A percentile compares a stretch with the other conserved stretches of the same genome.
These are phyloP conservation scores for Penstemon eatonii DNA, from an alignment of 257 asterid genomes.

Conservation along the genomic window DNA sequence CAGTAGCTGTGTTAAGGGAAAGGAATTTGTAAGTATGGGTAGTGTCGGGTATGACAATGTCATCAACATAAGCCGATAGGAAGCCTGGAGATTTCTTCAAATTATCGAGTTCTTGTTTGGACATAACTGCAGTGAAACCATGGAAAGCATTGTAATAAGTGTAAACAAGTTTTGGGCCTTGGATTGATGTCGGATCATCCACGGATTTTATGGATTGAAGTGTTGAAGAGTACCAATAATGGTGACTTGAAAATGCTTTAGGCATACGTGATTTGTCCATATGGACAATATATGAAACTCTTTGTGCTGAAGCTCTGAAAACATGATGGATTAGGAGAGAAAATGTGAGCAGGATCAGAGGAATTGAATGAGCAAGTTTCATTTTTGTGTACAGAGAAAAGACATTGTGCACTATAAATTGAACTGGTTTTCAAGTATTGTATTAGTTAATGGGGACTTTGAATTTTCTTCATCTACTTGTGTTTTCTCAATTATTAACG, in stretches of 20 bases:
- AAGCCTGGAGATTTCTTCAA: constrained; percentile 6
- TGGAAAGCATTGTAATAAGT: constrained; percentile 33
- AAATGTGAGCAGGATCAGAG: constrained; percentile 1
- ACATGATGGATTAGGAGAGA: neutral
- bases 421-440: too few relatives aligned
- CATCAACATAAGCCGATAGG: neutral
- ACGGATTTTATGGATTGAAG: constrained; percentile 26
- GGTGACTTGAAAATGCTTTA: constrained; percentile 35
- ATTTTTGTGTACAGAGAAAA: neutral
- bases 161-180: constrained; percentile 23
- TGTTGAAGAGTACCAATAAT: constrained; percentile 34
- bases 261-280: constrained; percentile 44
- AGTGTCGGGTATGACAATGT: constrained; percentile 15
- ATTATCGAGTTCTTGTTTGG: constrained; percentile 6
- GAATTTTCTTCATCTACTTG: too few relatives aligned
- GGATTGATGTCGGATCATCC: neutral
- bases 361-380: neutral
- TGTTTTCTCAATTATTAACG: too few relatives aligned
- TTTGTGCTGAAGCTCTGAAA: constrained; percentile 17
- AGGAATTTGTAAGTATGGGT: constrained; percentile 28
- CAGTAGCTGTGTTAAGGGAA: constrained; percentile 1
- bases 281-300: constrained; percentile 32
- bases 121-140: constrained; percentile 25
- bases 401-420: too few relatives aligned
- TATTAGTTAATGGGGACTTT: too few relatives aligned